Evolutionary conservation across 768 basidiomycete genomes (phyloP).

Genomic region (Tricholoma matsutake): DNA sequence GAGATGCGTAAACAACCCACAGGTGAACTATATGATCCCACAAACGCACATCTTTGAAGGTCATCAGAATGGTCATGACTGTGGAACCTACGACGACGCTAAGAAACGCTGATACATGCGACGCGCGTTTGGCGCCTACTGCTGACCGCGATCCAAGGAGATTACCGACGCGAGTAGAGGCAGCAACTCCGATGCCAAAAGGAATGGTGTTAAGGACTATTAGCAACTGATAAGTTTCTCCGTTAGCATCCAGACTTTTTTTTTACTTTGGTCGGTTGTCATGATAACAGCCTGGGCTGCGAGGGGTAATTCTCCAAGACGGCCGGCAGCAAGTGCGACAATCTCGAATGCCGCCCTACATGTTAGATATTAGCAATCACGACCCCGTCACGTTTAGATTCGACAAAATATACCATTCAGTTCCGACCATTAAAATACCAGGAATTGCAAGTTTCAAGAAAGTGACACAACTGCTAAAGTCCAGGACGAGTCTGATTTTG

Average conservation of each 20-base stretch:
- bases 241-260: neutral
- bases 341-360: conserved; percentile 79
- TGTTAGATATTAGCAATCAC: neutral
- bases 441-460: conserved; percentile 73
- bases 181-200: conserved; percentile 73
- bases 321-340: conserved; percentile 73
- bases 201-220: conserved; percentile 71
- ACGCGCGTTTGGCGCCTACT: conserved; percentile 49
- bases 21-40: neutral
- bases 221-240: neutral
- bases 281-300: conserved; percentile 79
- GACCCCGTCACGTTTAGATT: neutral
- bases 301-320: conserved; percentile 61
- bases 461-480: conserved; percentile 44
- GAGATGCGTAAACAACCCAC: neutral
- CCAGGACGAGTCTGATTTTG: conserved; percentile 41
- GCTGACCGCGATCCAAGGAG: conserved; percentile 60
- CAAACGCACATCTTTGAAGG: conserved; percentile 49
- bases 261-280: conserved; percentile 72
- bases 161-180: conserved; percentile 72
- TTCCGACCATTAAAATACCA: conserved; percentile 76
- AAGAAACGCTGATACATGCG: conserved; percentile 60
- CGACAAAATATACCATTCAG: conserved; percentile 62
- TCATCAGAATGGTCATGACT: conserved; percentile 60
- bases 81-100: conserved; percentile 56